Evolutionary conservation across 1,284 basidiomycete species (phyloP).

Genomic region (Boletus smithii): DNA sequence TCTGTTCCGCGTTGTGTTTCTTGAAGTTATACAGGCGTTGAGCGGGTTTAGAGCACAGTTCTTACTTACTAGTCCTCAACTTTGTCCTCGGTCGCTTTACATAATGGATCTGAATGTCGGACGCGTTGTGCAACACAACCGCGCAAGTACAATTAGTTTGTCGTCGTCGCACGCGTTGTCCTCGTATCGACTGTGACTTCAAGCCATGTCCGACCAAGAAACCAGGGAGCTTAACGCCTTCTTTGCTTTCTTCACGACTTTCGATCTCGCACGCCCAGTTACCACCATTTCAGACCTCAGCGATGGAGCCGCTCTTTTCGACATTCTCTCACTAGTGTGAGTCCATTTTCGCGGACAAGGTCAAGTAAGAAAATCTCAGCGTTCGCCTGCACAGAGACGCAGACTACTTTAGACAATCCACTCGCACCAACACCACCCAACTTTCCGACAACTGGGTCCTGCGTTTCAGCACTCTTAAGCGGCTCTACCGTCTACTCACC

Average conservation of each 20-base stretch:
- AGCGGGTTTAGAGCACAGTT: slow-evolving; percentile 3
- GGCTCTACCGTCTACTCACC: slow-evolving; percentile 82
- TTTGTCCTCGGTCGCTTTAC: slow-evolving; percentile 14
- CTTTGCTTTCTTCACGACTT: slow-evolving; percentile 73
- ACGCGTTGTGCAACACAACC: neutral
- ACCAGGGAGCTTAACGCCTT: slow-evolving; percentile 72
- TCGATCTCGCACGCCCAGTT: slow-evolving; percentile 61
- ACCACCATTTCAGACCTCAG: slow-evolving; percentile 63
- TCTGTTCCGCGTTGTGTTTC: slow-evolving; percentile 38
- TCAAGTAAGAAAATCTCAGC: slow-evolving; percentile 12
- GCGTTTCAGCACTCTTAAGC: slow-evolving; percentile 80
- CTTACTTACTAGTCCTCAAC: neutral
- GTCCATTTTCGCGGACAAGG: slow-evolving; percentile 27
- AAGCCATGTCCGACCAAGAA: slow-evolving; percentile 45
- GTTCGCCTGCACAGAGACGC: slow-evolving; percentile 56
- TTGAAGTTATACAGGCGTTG: slow-evolving; percentile 39
- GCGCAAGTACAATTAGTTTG: neutral
- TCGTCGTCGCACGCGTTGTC: slow-evolving; percentile 4
- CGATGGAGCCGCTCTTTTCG: slow-evolving; percentile 71
- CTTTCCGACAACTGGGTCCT: slow-evolving; percentile 86
- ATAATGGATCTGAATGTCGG: slow-evolving; percentile 19
- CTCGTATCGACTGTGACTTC: neutral
- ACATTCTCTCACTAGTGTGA: slow-evolving; percentile 70
- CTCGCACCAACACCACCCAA: slow-evolving; percentile 52
- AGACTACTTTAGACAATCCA: slow-evolving; percentile 69